Conservation (phyloP, 352 stramenopile species). For the Globisporangium sylvaticum region DNA sequence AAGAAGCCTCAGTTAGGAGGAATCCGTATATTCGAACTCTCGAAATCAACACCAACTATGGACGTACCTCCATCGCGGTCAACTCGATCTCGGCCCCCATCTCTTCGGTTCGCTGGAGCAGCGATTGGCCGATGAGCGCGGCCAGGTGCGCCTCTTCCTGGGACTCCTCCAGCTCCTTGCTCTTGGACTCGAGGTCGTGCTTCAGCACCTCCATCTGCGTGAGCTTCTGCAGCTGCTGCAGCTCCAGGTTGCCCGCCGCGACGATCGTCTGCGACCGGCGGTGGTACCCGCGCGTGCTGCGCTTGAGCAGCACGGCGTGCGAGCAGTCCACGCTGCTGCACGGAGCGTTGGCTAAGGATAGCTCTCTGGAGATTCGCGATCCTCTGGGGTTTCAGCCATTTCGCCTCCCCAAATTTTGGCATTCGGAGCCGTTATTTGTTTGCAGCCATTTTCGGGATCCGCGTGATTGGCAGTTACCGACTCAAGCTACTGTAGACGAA, state of each 20-base stretch:
- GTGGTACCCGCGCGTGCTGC: conserved; percentile 14
- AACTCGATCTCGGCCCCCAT: conserved; percentile 40
- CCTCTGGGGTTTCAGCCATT: not conserved
- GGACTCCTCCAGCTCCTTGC: conserved; percentile 40
- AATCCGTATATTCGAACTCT: not conserved
- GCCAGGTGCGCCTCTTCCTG: conserved; percentile 47
- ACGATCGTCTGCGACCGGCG: conserved; percentile 38
- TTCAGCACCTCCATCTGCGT: conserved; percentile 45
- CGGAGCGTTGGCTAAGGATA: no score
- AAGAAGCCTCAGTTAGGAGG: not conserved
- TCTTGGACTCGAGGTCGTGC: conserved; percentile 43
- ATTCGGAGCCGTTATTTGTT: not conserved
- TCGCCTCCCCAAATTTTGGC: not conserved
- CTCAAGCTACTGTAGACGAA: not conserved
- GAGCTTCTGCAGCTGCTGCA: conserved; percentile 32
- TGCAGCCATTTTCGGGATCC: not conserved
- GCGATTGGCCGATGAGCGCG: conserved; percentile 42
- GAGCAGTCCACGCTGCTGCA: not conserved
- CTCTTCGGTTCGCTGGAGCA: conserved; percentile 46
- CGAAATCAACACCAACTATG: not conserved
- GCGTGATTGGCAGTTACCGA: not conserved
- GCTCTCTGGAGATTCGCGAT: not conserved
- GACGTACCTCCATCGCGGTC: conserved; percentile 16
- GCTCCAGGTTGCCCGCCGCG: conserved; percentile 26
- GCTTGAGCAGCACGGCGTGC: conserved; percentile 6